Evolutionary conservation across 495 filamentous ascomycete genomes (phyloP).

Genomic region (Achaetomiella virescens): DNA sequence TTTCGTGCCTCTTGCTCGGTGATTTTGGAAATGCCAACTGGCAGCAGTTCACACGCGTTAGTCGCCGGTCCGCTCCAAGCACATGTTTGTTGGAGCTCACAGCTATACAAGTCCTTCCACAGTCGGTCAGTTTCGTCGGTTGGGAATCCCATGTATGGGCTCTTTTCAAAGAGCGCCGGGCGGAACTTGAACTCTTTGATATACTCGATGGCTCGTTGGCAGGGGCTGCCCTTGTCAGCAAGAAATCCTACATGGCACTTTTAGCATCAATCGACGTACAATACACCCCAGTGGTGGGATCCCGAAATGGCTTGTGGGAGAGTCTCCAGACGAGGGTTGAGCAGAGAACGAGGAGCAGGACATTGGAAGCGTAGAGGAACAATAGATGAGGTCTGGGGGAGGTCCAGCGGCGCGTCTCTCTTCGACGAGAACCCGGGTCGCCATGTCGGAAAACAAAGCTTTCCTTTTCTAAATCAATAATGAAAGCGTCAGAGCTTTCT

Average conservation of each 20-base stretch:
- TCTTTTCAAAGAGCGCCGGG: conserved; percentile 5
- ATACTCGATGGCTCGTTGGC: conserved; percentile 13
- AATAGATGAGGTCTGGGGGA: too few relatives aligned
- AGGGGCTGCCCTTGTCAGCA: neutral
- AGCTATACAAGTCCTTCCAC: conserved; percentile 11
- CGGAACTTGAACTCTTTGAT: conserved; percentile 6
- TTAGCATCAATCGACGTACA: neutral
- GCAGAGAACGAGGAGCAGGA: too few relatives aligned
- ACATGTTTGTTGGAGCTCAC: conserved; percentile 1
- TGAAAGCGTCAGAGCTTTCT: too few relatives aligned
- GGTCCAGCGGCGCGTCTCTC: too few relatives aligned
- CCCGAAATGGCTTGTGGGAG: neutral
- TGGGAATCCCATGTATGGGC: conserved; percentile 13
- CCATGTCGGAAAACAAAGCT: too few relatives aligned
- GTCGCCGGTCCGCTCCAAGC: too few relatives aligned
- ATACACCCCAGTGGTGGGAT: neutral
- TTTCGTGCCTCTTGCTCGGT: conserved; percentile 1
- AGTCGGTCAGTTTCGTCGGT: conserved; percentile 9
- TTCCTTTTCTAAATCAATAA: too few relatives aligned
- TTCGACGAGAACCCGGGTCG: too few relatives aligned
- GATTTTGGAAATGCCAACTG: conserved; percentile 16
- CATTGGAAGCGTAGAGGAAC: too few relatives aligned
- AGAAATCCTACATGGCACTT: neutral
- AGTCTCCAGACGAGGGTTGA: too few relatives aligned
- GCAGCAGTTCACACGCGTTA: too few relatives aligned